Evolutionary conservation across 805 yeast genomes (phyloP), one percentile per base, ranked within the genome.

Genomic region (Pichia paraexigua): DNA sequence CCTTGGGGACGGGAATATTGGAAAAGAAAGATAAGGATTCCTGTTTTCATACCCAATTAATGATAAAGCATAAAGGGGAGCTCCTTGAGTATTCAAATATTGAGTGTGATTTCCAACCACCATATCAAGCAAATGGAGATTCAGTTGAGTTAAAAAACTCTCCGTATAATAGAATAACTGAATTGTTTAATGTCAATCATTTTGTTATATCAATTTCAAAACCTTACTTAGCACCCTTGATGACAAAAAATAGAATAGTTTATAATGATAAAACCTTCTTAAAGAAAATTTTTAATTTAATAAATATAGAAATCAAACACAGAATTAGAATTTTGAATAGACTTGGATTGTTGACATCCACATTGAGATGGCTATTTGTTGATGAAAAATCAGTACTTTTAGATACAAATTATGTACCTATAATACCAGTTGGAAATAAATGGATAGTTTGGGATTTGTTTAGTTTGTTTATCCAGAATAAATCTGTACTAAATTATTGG

Each of bases 181-280:
- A 94, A 65, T 74, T 92, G 53, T 94, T 92, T 72, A 94, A 94
- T 60, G 98, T 94, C 24, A 94, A 94, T 67, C 95, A 91, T 66
- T 92, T 89, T 62, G 75, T 94, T 30, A 91, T 91, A 1, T 87
- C 97, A 21, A 73, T 92, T 57, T 96, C 98, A 10, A 76, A 97
- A 55, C 97, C 98, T 0, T 94, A 92, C 61, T 71, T 92, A 59
- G 96, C 97, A 0, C 97, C 98, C 0, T 71, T 92, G 51, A 77
- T 94, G 43, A 82, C 87, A 39, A 85, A 87, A 57, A 97, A 89
- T 62, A 85, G 84, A 61, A 94, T 89, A 63, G 18, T 46, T 3
- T 55, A 50, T 24, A 60, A 59, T 1, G 55, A 63, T 21, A 75
- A 62, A 71, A 71, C 62, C 54, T 72, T 56, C 20, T 53, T 61